Evolutionary conservation across 805 yeast genomes (phyloP), one percentile per base, ranked within the genome.

Genomic region (Candida gorgasii): DNA sequence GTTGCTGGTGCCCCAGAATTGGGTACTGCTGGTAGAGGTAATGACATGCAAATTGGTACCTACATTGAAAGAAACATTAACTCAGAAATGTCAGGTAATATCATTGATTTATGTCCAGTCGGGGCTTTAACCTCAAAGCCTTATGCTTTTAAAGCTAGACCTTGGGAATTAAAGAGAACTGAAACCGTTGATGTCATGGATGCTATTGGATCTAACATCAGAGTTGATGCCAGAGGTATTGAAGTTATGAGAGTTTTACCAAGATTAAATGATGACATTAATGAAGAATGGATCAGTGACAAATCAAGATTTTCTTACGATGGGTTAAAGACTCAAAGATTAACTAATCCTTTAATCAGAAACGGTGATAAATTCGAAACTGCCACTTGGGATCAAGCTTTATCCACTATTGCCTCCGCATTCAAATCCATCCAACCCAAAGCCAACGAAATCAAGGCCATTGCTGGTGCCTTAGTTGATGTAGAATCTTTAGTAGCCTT

Each of bases 1-100:
- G 84, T 87, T 48, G 96, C 96, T 29, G 96, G 96, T 50, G 93
- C 95, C 29, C 89, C 95, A 13, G 96, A 88, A 66, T 79, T 87
- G 49, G 96, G 96, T 54, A 79, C 92, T 44, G 62, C 90, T 31
- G 96, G 95, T 48, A 84, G 96, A 67, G 96, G 96, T 58, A 87
- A 87, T 64, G 95, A 87, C 59, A 78, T 88, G 82, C 95, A 87
- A 70, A 87, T 87, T 58, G 96, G 96, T 52, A 87, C 95, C 22
- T 87, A 86, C 62, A 80, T 88, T 48, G 90, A 86, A 67, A 77
- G 89, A 68, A 86, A 86, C 64, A 78, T 87, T 58, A 85, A 86
- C 67, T 76, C 89, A 8, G 96, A 87, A 69, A 69, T 87, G 71
- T 82, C 90, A 36, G 96, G 95, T 58, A 87, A 87, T 69, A 82